These are phyloP conservation scores for Solidago caesia DNA, from an alignment of 129 eudicot genomes.

Conservation along the genomic window DNA sequence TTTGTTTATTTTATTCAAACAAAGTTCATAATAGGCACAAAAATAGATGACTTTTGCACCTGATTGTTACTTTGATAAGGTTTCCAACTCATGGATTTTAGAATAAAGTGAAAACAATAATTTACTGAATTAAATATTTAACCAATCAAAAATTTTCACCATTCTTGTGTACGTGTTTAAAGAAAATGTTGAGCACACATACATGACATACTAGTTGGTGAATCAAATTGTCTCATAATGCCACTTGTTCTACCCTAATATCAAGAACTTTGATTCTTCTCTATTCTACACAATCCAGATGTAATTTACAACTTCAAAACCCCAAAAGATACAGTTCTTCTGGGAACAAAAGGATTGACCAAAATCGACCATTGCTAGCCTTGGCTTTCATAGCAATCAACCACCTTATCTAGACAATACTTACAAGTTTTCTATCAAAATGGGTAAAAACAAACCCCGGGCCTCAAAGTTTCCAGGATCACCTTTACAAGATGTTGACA, in stretches of 20 bases:
- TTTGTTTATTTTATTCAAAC: no score
- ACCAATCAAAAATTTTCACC: no score
- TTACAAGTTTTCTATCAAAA: slow-evolving; percentile 18
- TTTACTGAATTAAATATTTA: no score
- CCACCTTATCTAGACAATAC: slow-evolving; percentile 17
- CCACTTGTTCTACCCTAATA: slow-evolving; percentile 9
- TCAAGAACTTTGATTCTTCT: slow-evolving; percentile 3
- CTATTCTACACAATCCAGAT: slow-evolving; percentile 25
- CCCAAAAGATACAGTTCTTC: slow-evolving; percentile 16
- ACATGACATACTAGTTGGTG: neutral
- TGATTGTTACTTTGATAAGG: no score
- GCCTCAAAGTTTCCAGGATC: slow-evolving; percentile 14
- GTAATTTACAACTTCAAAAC: slow-evolving; percentile 30
- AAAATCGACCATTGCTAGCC: slow-evolving; percentile 17
- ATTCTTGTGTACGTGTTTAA: no score
- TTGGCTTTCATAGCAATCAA: slow-evolving; percentile 6
- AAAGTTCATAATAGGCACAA: no score
- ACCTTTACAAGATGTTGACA: slow-evolving; percentile 26
- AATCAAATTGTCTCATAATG: neutral
- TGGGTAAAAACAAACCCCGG: slow-evolving; percentile 22
- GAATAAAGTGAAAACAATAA: no score
- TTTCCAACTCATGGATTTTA: no score
- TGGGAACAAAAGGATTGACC: slow-evolving; percentile 26
- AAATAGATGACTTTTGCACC: no score
- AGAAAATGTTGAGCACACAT: neutral